Evolutionary conservation across 73 alveolate species (phyloP).

Genomic region (Paraurostyla sp.): DNA sequence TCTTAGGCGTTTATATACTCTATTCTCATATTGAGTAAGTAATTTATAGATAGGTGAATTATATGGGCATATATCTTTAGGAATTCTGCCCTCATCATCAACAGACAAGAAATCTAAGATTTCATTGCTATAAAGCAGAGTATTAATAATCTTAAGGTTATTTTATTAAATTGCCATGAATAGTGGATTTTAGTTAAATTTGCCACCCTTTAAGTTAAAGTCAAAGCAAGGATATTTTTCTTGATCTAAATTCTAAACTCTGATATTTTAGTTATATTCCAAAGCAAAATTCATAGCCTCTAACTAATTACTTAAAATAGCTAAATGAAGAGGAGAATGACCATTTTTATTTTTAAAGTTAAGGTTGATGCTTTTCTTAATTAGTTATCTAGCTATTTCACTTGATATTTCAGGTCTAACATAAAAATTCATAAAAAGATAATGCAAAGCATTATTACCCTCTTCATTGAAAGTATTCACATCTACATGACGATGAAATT

Average conservation of each 20-base stretch:
- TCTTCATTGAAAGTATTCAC: conserved; percentile 3
- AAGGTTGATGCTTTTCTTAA: conserved; percentile 39
- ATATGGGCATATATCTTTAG: conserved; percentile 59
- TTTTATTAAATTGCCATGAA: not conserved
- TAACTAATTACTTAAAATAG: conserved; percentile 1
- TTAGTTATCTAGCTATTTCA: conserved; percentile 7
- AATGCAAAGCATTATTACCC: conserved; percentile 47
- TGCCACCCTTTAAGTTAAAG: conserved; percentile 9
- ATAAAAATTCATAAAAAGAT: conserved; percentile 7
- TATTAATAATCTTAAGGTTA: not conserved
- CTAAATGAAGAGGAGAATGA: conserved; percentile 46
- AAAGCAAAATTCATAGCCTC: conserved; percentile 46
- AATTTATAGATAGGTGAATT: conserved; percentile 53
- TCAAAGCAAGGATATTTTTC: not conserved
- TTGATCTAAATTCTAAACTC: not conserved
- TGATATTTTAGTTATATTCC: not conserved
- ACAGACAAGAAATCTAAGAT: not conserved
- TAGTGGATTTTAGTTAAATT: conserved; percentile 25
- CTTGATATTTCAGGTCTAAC: not conserved
- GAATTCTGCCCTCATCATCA: conserved; percentile 40
- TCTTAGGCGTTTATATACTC: too few relatives aligned
- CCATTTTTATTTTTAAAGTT: conserved; percentile 51
- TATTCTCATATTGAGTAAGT: not conserved
- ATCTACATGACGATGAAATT: conserved; percentile 4
- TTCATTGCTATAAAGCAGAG: not conserved